Evolutionary conservation across 164 flowering plant species (phyloP).

Genomic region (Chimonanthus praecox): DNA sequence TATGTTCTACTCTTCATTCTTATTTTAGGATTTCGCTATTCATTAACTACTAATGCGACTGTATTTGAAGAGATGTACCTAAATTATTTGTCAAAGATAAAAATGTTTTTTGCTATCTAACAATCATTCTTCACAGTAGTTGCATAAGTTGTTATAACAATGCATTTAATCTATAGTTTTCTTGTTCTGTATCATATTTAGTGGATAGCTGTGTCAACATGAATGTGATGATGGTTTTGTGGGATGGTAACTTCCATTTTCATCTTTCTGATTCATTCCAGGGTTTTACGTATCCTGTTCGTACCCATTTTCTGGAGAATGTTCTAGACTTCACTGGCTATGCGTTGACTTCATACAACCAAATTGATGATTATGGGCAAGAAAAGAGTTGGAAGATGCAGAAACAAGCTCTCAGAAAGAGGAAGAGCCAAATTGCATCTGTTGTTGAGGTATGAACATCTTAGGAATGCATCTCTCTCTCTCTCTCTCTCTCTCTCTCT

Average conservation of each 20-base stretch:
- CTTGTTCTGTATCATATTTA: neutral
- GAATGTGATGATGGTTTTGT: neutral
- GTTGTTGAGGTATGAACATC: constrained; percentile 63
- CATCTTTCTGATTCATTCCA: constrained; percentile 21
- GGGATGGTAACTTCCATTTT: constrained; percentile 1
- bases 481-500: neutral
- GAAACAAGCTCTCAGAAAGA: constrained; percentile 73
- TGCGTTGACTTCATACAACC: constrained; percentile 72
- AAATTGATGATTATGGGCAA: constrained; percentile 93
- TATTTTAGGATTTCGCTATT: too few relatives aligned
- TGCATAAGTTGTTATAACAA: too few relatives aligned
- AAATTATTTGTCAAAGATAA: too few relatives aligned
- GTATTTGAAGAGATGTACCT: too few relatives aligned
- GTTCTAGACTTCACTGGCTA: constrained; percentile 82
- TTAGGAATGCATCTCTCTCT: constrained; percentile 1
- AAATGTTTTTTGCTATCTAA: too few relatives aligned
- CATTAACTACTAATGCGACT: too few relatives aligned
- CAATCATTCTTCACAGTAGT: too few relatives aligned
- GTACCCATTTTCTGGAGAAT: constrained; percentile 74
- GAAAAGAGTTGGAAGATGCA: constrained; percentile 83
- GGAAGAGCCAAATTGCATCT: constrained; percentile 90
- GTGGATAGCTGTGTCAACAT: neutral
- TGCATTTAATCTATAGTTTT: neutral
- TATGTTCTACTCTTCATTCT: too few relatives aligned
- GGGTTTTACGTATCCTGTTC: constrained; percentile 94